A percentile compares a stretch with the other conserved stretches of the same genome.
Evolutionary conservation across 2,329 filamentous ascomycete genomes (phyloP).

Genomic region (Teratosphaeria destructans): DNA sequence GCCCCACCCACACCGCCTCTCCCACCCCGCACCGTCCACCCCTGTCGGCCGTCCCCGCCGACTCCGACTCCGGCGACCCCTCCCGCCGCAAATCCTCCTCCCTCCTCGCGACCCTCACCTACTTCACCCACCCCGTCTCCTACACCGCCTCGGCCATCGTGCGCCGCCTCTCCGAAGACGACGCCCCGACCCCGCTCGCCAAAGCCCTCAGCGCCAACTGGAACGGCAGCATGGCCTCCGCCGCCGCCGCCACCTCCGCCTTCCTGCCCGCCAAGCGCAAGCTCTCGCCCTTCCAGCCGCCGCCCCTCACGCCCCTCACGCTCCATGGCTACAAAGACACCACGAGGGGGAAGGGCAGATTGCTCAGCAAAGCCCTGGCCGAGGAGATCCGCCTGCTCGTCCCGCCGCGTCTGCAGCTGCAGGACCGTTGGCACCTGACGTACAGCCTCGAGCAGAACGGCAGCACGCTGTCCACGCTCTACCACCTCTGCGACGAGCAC

Average conservation of each 20-base stretch:
- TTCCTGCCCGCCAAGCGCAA: slow-evolving; percentile 51
- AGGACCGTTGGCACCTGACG: slow-evolving; percentile 73
- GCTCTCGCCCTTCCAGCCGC: slow-evolving; percentile 73
- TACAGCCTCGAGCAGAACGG: slow-evolving; percentile 92
- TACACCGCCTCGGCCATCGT: slow-evolving; percentile 39
- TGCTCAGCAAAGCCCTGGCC: slow-evolving; percentile 64
- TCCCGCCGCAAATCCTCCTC: slow-evolving; percentile 16
- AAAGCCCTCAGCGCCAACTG: slow-evolving; percentile 28
- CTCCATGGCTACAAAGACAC: slow-evolving; percentile 55
- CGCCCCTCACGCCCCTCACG: slow-evolving; percentile 71
- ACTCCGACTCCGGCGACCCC: neutral
- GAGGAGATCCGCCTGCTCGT: slow-evolving; percentile 89
- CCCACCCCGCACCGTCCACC: slow-evolving; percentile 2
- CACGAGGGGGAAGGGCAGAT: slow-evolving; percentile 49
- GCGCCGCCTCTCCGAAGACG: slow-evolving; percentile 37
- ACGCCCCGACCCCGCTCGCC: slow-evolving; percentile 27
- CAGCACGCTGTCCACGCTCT: slow-evolving; percentile 75
- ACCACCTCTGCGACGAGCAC: slow-evolving; percentile 63
- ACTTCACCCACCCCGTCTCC: slow-evolving; percentile 40
- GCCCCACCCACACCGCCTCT: too few relatives aligned
- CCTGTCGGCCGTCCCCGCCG: slow-evolving; percentile 4
- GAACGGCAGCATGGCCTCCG: slow-evolving; percentile 27
- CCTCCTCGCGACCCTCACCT: slow-evolving; percentile 26
- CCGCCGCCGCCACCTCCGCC: slow-evolving; percentile 25
- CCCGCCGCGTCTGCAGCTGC: slow-evolving; percentile 74